Base-by-base conservation (phyloP, 176 grass and related monocot genomes). In the Aegilops umbellulata region DNA sequence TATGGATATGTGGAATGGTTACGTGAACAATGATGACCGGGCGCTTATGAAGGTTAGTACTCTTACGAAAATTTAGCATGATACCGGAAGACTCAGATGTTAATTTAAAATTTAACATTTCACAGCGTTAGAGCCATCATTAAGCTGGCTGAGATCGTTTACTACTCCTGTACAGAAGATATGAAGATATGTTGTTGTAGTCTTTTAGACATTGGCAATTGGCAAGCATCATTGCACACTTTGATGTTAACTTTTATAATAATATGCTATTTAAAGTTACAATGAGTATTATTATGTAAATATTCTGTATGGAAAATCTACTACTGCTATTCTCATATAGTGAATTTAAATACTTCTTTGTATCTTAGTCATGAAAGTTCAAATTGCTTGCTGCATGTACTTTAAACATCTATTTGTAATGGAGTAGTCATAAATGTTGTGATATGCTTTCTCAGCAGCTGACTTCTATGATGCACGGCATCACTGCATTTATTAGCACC, bases 21-120 rank as follows among this genome's bases (percentile, higher is more conserved):
- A 98, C 70, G 95, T 98, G 49, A 88, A 93, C 85, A 87, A 93
- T 74, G 89, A 98, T 87, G 95, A 98, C 64, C 83, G 95, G 47
- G 91, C 95, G 65, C 95, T 98, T 85, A 68, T 95, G 76, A 98
- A 98, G 95, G 95, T 98, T 22, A 80, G 44, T 77, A 32, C 73
- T 74, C 42, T n/a, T n/a, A 58, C 3, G 61, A 44, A 79, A 55
- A 6, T 34, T 65, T 30, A 55, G 41, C 30, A 24, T 23, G 31
- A 66, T 69, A 67, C 5, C 27, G 3, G 5, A 76, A 76, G 7
- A 76, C 42, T 77, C 36, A 4, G 42, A 4, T 1, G 68, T 71
- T 71, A 70, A 61, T 80, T 61, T 80, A 1, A 41, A 7, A 32
- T 46, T 86, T 61, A 58, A 86, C 5, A 42, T 58, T 2, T 42